Base-by-base conservation (phyloP, 768 basidiomycete species). In the Rhizopogon rudus region DNA sequence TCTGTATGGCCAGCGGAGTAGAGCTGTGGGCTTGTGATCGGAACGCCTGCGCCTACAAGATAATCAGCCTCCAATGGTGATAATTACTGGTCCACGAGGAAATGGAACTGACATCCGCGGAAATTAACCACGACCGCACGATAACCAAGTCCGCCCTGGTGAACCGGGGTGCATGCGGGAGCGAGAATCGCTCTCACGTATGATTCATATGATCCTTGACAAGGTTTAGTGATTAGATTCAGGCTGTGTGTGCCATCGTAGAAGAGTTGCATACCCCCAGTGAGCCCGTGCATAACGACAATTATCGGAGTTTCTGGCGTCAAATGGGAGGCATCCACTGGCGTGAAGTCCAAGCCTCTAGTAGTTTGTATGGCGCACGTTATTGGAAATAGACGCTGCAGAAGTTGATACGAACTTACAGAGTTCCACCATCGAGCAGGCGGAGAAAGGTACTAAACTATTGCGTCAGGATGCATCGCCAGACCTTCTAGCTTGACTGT, bases 1-100 rank as follows among this genome's bases (percentile, higher is more conserved):
- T 94, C 86, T 8, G 95, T 98, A 59, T 91, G 82, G 31, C 87
- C 91, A 16, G 92, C 92, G 46, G 89, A 92, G 71, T 91, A 98
- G 40, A 97, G 72, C 61, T 92, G 86, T 4, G 84, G 81, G 52
- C 83, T 85, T 2, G 92, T 96, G 54, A 98, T 68, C 2, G 90
- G 89, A 31, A 88, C 83, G 37, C 88, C 87, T 52, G 93, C 94
- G 73, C 91, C 90, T 93, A 66, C 22, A 62, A 31, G 28, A 44
- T 48, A 52, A 31, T 57, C 45, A 44, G 64, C 65, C 40, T 58
- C 54, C 52, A 37, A 51, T 54, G 29, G 56, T 59, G 51, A 50
- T 57, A 25, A 25, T 25, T 25, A 52, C 29, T 20, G 52, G 37
- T 29, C 37, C 28, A 50, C 35, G 35, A 9, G 16, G 29, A 45